Evolutionary conservation across 2,329 filamentous ascomycete species (phyloP), one percentile per base, ranked within the genome.

Genomic region (Aspergillus sp.): DNA sequence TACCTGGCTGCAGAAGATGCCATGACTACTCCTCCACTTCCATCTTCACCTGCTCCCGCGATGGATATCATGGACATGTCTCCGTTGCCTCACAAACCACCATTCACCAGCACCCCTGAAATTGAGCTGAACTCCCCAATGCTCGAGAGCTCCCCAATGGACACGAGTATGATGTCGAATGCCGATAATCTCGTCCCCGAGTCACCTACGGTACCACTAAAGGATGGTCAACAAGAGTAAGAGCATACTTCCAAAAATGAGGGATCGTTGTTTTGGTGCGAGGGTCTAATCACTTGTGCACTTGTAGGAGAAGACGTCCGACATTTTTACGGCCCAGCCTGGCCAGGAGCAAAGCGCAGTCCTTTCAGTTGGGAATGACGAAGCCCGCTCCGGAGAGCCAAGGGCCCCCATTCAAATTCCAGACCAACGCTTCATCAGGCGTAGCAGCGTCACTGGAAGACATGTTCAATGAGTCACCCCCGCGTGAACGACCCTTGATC

Each of bases 11-110:
- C 24, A 26, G 74, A 76, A 88, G 91, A 90, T 72, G 85, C 84
- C 68, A 85, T 91, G 67, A 96, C 89, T 36, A 96, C 93, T 38
- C 92, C 95, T 58, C 90, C 91, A 43, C 81, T 96, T 52, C 87
- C 86, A 20, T 89, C 91, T 2, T 97, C 93, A 44, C 92, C 93
- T 6, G 85, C 85, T 55, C 83, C 83, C 36, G 76, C 81, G 54
- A 83, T 85, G 59, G 92, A 96, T 73, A 81, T 86, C 55, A 96
- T 98, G 91, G 93, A 98, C 70, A 87, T 97, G 74, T 97, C 93
- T 44, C 93, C 95, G 39, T 78, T 98, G 41, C 93, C 92, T 59
- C 91, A 96, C 80, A 97, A 96, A 80, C 80, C 83, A 30, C 83
- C 89, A 12, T 92, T 86, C 68, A 81, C 76, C 74, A 78, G 81